Evolutionary conservation across 2,329 filamentous ascomycete genomes (phyloP).

Genomic region (Balansia obtecta): DNA sequence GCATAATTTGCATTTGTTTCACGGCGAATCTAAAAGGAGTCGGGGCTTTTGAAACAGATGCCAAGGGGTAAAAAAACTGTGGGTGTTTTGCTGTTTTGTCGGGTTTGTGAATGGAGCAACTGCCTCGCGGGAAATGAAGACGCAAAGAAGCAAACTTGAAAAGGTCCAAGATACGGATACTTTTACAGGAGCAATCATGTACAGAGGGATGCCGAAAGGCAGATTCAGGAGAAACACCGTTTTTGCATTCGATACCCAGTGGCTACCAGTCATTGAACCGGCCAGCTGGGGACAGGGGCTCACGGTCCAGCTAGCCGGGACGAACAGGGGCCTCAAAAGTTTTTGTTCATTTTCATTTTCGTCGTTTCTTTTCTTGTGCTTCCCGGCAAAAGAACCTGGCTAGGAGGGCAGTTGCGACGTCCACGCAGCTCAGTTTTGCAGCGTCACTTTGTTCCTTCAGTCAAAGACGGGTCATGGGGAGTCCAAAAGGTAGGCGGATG

Average conservation of each 20-base stretch:
- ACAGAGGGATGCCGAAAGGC: not conserved
- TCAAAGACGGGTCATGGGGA: too few species aligned
- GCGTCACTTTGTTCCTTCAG: too few species aligned
- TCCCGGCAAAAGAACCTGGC: too few species aligned
- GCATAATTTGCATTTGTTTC: not conserved
- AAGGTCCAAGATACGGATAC: not conserved
- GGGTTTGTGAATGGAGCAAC: not conserved
- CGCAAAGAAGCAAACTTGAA: not conserved
- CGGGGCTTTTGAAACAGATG: not conserved
- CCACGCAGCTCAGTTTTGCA: too few species aligned
- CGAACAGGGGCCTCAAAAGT: too few species aligned
- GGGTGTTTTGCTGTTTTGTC: conserved; percentile 1
- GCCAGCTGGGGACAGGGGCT: not conserved
- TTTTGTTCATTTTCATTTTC: too few species aligned
- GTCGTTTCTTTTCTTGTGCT: too few species aligned
- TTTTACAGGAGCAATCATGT: not conserved
- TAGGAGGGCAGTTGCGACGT: too few species aligned
- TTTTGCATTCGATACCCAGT: conserved; percentile 3
- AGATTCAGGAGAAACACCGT: not conserved
- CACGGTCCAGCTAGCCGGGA: too few species aligned
- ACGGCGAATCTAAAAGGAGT: not conserved
- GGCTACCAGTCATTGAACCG: not conserved
- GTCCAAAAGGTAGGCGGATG: too few species aligned
- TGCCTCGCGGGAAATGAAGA: not conserved
- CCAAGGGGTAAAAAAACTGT: not conserved